Conservation (phyloP, 2,329 filamentous ascomycete genomes). For the Ophiostoma piceae region DNA sequence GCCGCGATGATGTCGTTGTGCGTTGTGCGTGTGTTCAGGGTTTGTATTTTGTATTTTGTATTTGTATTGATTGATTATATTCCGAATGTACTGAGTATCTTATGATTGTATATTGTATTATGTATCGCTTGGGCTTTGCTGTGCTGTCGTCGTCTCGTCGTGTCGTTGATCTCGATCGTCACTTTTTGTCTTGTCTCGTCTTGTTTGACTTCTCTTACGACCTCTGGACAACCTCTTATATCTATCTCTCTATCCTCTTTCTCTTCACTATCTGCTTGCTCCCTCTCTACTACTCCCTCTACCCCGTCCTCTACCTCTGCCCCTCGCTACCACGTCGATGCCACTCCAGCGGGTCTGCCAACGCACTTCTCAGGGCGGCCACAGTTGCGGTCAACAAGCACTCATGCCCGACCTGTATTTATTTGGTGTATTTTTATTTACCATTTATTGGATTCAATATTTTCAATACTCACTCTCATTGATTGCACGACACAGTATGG, state of each 20-base stretch:
- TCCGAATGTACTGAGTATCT: not conserved
- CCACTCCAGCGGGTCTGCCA: conserved; percentile 12
- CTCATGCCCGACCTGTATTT: not conserved
- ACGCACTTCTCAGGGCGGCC: not conserved
- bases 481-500: not conserved
- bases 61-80: not conserved
- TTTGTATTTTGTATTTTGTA: not conserved
- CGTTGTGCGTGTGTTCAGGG: not conserved
- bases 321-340: not conserved
- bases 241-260: not conserved
- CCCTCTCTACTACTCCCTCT: not conserved
- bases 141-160: not conserved
- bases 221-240: not conserved
- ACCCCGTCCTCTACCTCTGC: not conserved
- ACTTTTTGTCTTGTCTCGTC: not conserved
- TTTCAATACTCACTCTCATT: too few relatives aligned
- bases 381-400: conserved; percentile 14
- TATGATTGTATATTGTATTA: not conserved
- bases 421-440: not conserved
- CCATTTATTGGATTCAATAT: too few relatives aligned
- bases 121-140: not conserved
- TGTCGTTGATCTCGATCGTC: not conserved
- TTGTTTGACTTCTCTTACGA: not conserved
- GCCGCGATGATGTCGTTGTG: conserved; percentile 4
- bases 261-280: not conserved